Conservation (phyloP, 1,284 basidiomycete species). For the Trametes polyzona region DNA sequence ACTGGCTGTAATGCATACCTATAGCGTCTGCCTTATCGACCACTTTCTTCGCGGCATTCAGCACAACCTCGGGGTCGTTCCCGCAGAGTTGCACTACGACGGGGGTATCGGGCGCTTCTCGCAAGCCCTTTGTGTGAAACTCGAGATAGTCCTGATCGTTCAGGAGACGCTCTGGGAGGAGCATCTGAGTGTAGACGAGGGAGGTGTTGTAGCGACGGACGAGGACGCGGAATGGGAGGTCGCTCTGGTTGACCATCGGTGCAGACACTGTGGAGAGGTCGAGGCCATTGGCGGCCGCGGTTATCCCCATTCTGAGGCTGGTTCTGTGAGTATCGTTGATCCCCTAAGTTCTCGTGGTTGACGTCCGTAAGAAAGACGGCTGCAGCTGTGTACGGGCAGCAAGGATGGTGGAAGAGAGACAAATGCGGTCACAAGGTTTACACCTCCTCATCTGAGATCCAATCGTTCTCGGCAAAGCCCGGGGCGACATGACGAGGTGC, state of each 20-base stretch:
- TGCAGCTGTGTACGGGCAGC: too few relatives aligned
- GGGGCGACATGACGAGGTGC: not conserved
- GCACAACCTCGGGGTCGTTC: slow-evolving; percentile 61
- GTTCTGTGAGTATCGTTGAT: too few relatives aligned
- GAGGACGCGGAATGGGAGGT: slow-evolving; percentile 69
- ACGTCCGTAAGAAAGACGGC: too few relatives aligned
- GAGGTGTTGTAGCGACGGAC: slow-evolving; percentile 63
- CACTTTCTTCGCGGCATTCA: slow-evolving; percentile 60
- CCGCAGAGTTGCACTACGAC: slow-evolving; percentile 77
- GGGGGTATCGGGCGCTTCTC: slow-evolving; percentile 38
- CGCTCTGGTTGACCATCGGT: slow-evolving; percentile 77
- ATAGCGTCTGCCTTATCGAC: slow-evolving; percentile 65
- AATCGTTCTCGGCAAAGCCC: not conserved
- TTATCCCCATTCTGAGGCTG: too few relatives aligned
- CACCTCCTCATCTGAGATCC: not conserved
- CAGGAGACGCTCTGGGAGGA: slow-evolving; percentile 58
- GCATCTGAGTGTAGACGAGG: slow-evolving; percentile 74
- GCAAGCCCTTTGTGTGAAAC: slow-evolving; percentile 41
- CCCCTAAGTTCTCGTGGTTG: too few relatives aligned
- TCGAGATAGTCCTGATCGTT: slow-evolving; percentile 64
- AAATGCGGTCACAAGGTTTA: too few relatives aligned
- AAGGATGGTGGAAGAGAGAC: too few relatives aligned
- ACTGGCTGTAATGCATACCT: slow-evolving; percentile 45
- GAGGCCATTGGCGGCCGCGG: too few relatives aligned
- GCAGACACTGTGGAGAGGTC: slow-evolving; percentile 40